Conservation (phyloP, 2,329 filamentous ascomycete species). For the Fusarium longipes region DNA sequence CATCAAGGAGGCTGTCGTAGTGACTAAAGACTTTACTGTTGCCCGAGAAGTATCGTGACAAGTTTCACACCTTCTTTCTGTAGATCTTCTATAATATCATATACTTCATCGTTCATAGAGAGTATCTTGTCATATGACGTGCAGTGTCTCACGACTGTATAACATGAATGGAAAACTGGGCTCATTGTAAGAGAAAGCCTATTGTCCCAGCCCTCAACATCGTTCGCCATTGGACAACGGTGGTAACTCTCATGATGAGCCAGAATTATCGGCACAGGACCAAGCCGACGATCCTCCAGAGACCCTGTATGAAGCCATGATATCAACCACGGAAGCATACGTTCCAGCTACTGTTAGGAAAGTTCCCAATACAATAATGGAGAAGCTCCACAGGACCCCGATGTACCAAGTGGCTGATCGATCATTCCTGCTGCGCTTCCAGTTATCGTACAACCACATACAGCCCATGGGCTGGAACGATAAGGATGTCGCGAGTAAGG, state of each 20-base stretch:
- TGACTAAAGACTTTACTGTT: not conserved
- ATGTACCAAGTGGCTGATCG: slow-evolving; percentile 1
- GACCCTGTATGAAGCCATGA: slow-evolving; percentile 50
- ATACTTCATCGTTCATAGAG: no score
- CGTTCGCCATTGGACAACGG: no score
- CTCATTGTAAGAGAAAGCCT: no score
- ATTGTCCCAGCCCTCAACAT: no score
- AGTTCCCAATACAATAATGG: slow-evolving; percentile 11
- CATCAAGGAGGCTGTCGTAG: not conserved
- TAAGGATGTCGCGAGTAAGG: slow-evolving; percentile 48
- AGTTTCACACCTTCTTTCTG: no score
- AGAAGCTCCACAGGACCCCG: slow-evolving; percentile 8
- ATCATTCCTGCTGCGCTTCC: slow-evolving; percentile 5
- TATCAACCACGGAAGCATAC: slow-evolving; percentile 55
- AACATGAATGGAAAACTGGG: no score
- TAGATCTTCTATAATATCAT: no score
- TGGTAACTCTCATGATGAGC: slow-evolving; percentile 29
- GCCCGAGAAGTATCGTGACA: not conserved
- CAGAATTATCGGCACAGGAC: slow-evolving; percentile 58
- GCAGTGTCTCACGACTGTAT: no score
- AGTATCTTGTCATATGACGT: no score
- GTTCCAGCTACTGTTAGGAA: slow-evolving; percentile 59
- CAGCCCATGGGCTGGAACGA: slow-evolving; percentile 48
- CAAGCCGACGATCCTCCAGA: slow-evolving; percentile 53
- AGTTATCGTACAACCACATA: slow-evolving; percentile 48